These are phyloP conservation scores for Alternaria brassicae DNA, from an alignment of 2,329 filamentous ascomycete species.

Conservation along the genomic window DNA sequence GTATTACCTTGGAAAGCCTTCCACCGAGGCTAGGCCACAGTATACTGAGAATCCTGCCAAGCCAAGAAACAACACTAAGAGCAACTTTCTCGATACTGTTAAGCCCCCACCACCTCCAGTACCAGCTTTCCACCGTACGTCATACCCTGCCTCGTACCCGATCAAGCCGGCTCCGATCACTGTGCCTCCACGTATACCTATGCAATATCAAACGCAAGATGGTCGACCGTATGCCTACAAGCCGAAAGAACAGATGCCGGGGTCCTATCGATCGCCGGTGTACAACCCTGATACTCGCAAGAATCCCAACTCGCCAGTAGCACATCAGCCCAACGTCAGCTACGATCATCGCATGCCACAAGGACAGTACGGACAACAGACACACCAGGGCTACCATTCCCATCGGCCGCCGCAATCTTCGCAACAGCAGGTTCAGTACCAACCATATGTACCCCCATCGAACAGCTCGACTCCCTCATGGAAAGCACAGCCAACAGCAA, in stretches of 20 bases:
- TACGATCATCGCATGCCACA: constrained; percentile 41
- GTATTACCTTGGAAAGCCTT: constrained; percentile 85
- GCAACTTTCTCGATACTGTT: constrained; percentile 76
- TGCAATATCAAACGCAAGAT: constrained; percentile 36
- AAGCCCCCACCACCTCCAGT: constrained; percentile 49
- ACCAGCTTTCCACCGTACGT: constrained; percentile 37
- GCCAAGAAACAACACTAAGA: constrained; percentile 69
- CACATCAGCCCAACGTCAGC: constrained; percentile 48
- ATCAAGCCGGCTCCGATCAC: constrained; percentile 54
- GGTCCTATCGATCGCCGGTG: constrained; percentile 37
- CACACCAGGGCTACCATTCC: constrained; percentile 28
- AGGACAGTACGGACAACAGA: constrained; percentile 33
- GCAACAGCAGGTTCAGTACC: constrained; percentile 24
- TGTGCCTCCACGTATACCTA: constrained; percentile 43
- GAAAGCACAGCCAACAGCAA: constrained; percentile 32
- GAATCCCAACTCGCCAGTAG: constrained; percentile 48
- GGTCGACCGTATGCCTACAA: constrained; percentile 44
- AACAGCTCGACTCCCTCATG: constrained; percentile 31
- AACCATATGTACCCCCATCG: constrained; percentile 41
- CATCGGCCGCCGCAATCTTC: constrained; percentile 27
- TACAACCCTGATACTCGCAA: constrained; percentile 46
- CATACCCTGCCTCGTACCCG: constrained; percentile 51
- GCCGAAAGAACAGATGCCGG: constrained; percentile 37
- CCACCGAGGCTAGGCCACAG: constrained; percentile 88
- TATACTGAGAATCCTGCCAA: constrained; percentile 80